Evolutionary conservation across 2,329 filamentous ascomycete species (phyloP).

Genomic region (Chrysosphaeria jannelii): DNA sequence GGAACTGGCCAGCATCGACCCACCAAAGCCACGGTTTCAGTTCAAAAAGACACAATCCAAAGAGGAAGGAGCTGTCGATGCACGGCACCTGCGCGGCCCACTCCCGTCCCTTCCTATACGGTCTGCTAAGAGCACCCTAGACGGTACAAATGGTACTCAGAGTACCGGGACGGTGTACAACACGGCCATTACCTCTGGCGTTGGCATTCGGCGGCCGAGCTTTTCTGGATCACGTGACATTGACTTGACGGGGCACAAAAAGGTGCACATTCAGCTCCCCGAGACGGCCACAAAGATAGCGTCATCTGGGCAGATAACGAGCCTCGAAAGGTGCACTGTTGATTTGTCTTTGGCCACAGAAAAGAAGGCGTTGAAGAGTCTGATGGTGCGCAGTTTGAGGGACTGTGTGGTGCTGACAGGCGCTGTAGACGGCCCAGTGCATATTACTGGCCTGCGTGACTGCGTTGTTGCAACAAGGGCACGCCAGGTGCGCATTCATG

Average conservation of each 20-base stretch:
- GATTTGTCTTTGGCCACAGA: slow-evolving; percentile 42
- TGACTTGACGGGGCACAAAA: slow-evolving; percentile 32
- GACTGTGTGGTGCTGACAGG: slow-evolving; percentile 50
- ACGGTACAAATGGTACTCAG: too few relatives aligned
- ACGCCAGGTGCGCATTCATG: slow-evolving; percentile 80
- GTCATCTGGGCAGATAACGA: slow-evolving; percentile 40
- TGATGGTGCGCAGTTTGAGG: slow-evolving; percentile 34
- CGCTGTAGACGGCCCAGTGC: slow-evolving; percentile 47
- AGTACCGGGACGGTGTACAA: neutral
- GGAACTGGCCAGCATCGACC: slow-evolving; percentile 33
- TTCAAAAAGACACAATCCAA: slow-evolving; percentile 34
- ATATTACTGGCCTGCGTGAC: slow-evolving; percentile 46
- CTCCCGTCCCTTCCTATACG: slow-evolving; percentile 1
- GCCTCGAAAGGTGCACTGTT: slow-evolving; percentile 40
- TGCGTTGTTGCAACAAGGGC: slow-evolving; percentile 53
- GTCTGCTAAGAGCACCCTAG: too few relatives aligned
- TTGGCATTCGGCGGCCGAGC: slow-evolving; percentile 23
- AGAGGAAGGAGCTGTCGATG: slow-evolving; percentile 7
- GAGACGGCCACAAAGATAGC: slow-evolving; percentile 38
- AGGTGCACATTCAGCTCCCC: slow-evolving; percentile 51
- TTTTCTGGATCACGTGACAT: slow-evolving; percentile 31
- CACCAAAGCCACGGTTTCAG: slow-evolving; percentile 44
- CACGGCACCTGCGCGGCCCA: slow-evolving; percentile 8
- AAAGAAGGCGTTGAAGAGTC: slow-evolving; percentile 31
- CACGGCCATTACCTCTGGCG: slow-evolving; percentile 2